A percentile compares a stretch with the other conserved stretches of the same genome.
These are phyloP conservation scores for Corchorus olitorius DNA, from an alignment of 345 rosid species.

Conservation along the genomic window DNA sequence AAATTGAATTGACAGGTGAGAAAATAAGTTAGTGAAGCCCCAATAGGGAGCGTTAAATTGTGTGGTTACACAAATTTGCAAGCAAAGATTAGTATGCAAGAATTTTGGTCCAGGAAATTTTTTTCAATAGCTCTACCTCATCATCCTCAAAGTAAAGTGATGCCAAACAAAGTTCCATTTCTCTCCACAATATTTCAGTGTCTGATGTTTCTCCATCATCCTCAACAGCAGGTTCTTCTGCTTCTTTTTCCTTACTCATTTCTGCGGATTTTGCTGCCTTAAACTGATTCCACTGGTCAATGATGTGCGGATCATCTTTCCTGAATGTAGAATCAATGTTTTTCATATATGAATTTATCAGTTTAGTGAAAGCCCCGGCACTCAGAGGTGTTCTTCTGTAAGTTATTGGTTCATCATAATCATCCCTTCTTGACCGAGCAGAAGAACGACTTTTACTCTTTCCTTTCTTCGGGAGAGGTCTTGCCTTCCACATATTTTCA, in stretches of 20 bases:
- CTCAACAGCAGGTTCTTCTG: constrained; percentile 28
- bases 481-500: constrained; percentile 45
- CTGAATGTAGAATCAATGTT: constrained; percentile 61
- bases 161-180: constrained; percentile 83
- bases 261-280: constrained; percentile 37
- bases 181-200: constrained; percentile 81
- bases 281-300: constrained; percentile 75
- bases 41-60: too few species aligned
- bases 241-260: constrained; percentile 34
- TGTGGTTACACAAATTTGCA: too few species aligned
- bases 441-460: constrained; percentile 27
- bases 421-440: constrained; percentile 23
- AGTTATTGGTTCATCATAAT: constrained; percentile 33
- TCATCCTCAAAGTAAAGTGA: constrained; percentile 74
- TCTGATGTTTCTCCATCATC: constrained; percentile 74
- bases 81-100: too few species aligned
- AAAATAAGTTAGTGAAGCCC: not conserved
- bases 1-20: constrained; percentile 21
- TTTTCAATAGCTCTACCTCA: constrained; percentile 67
- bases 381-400: constrained; percentile 55
- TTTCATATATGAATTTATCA: constrained; percentile 75
- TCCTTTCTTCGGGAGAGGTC: constrained; percentile 28
- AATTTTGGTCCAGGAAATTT: too few species aligned
- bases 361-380: constrained; percentile 71
- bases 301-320: constrained; percentile 51